Evolutionary conservation across 257 asterid species (phyloP).

Genomic region (Solanum bulbocastanum): DNA sequence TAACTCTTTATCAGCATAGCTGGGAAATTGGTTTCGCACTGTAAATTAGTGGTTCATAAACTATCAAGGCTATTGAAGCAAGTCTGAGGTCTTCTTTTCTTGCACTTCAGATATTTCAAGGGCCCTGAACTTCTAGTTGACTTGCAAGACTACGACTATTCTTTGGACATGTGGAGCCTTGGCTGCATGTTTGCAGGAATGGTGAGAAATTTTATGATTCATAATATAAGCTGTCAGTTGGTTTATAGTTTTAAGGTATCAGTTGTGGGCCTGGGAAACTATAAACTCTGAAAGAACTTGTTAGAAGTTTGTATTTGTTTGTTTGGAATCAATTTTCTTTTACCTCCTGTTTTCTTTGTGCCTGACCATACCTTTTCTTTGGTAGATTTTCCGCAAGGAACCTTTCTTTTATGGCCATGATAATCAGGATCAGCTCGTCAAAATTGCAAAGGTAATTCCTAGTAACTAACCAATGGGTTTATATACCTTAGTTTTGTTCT

Average conservation of each 20-base stretch:
- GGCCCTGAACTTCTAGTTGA: conserved; percentile 71
- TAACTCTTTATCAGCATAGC: neutral
- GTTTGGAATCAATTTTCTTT: neutral
- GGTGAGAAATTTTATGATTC: conserved; percentile 41
- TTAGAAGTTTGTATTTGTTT: neutral
- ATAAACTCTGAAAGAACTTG: neutral
- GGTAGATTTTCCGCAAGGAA: conserved; percentile 9
- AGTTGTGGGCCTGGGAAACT: neutral
- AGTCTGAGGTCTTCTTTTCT: conserved; percentile 5
- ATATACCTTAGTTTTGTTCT: neutral
- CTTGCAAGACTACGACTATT: conserved; percentile 73
- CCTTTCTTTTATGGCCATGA: conserved; percentile 14
- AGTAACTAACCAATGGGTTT: neutral
- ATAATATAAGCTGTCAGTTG: neutral
- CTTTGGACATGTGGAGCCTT: conserved; percentile 83
- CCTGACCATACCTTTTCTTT: neutral
- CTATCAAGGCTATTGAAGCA: neutral
- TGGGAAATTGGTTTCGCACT: neutral
- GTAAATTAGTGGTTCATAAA: neutral
- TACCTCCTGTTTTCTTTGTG: neutral
- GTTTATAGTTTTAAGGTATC: neutral
- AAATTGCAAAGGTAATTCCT: conserved; percentile 7
- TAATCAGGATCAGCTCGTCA: conserved; percentile 10
- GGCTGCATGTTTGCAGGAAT: conserved; percentile 97
- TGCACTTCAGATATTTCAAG: conserved; percentile 31